Base-by-base conservation (phyloP, 306 rosid genomes). In the Crotalaria pallida region DNA sequence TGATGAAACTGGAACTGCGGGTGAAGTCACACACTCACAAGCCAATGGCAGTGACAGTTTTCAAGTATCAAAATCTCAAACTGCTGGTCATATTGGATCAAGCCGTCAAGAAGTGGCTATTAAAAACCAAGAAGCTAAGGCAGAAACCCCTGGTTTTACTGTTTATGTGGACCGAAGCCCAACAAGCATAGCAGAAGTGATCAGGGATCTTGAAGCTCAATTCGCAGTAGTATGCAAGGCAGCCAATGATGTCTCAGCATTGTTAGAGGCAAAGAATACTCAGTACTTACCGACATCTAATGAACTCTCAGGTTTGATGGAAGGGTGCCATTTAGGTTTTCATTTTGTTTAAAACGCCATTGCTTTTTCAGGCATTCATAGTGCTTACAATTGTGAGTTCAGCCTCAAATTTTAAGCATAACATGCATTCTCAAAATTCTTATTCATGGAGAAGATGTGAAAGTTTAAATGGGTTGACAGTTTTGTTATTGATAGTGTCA, bases 161-260 rank as follows among this genome's bases (percentile, higher is more conserved):
- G 96, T 86, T 62, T 91, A 86, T 74, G 88, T 87, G 6, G 79
- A 87, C 79, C 80, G 82, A 69, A 89, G 96, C 82, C 97, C 99
- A 6, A 80, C 85, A 1, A 91, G 94, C 83, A 89, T 95, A 88
- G 80, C 73, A 44, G 96, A 95, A 83, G 97, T 95, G 41, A 82
- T 91, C 41, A 83, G 73, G 81, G 99, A 87, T 67, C 85, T 91
- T 55, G 92, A 89, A 73, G 75, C 87, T 71, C 97, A 95, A 77
- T 95, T 95, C 81, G 66, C 73, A 67, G 19, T 64, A 44, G 84
- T 89, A 27, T 87, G 92, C 77, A 76, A 80, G 71, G 92, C 96
- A 17, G 96, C 96, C 48, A 87, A 59, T 64, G 96, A 84, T 69
- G 86, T 89, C 45, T 87, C 99, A 10, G 74, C 79, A 22, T 61